These are phyloP conservation scores for Yamadazyma sp. DNA, from an alignment of 805 yeast species.

Conservation along the genomic window DNA sequence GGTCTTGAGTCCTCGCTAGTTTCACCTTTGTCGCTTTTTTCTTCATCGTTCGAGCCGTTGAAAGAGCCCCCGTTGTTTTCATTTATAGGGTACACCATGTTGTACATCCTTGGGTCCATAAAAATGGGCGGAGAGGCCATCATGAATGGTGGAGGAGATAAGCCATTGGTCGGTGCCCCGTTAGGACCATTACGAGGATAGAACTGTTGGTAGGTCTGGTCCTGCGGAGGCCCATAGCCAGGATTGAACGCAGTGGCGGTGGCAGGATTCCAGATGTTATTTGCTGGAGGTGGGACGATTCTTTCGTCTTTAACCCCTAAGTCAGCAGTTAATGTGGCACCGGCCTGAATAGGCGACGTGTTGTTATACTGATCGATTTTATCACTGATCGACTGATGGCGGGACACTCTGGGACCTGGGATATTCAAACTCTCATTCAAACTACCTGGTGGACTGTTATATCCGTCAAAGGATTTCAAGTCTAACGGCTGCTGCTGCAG, in stretches of 20 bases:
- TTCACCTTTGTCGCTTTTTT: slow-evolving; percentile 6
- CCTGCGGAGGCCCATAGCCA: neutral
- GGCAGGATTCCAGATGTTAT: slow-evolving; percentile 64
- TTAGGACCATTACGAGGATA: slow-evolving; percentile 27
- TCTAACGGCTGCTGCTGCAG: slow-evolving; percentile 3
- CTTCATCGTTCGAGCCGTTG: slow-evolving; percentile 8
- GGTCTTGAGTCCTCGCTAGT: too few species aligned
- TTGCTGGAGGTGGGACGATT: slow-evolving; percentile 7
- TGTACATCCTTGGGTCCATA: slow-evolving; percentile 37
- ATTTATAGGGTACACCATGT: slow-evolving; percentile 24
- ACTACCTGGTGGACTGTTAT: slow-evolving; percentile 39
- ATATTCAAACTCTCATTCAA: slow-evolving; percentile 45
- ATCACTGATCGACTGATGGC: slow-evolving; percentile 58
- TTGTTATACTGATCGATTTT: slow-evolving; percentile 59
- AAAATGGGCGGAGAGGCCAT: slow-evolving; percentile 36
- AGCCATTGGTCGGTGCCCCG: slow-evolving; percentile 4
- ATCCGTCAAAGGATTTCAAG: slow-evolving; percentile 6
- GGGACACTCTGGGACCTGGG: slow-evolving; percentile 32
- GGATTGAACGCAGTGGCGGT: slow-evolving; percentile 63
- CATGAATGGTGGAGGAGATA: slow-evolving; percentile 39
- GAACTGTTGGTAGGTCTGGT: slow-evolving; percentile 26
- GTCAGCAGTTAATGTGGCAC: slow-evolving; percentile 30
- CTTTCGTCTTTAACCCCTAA: slow-evolving; percentile 13
- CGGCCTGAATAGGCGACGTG: slow-evolving; percentile 46
- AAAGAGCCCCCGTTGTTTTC: slow-evolving; percentile 3